phyloP scores from a whole-genome alignment of 805 yeast genomes.

The Groenewaldozyma tartarivorans region DNA sequence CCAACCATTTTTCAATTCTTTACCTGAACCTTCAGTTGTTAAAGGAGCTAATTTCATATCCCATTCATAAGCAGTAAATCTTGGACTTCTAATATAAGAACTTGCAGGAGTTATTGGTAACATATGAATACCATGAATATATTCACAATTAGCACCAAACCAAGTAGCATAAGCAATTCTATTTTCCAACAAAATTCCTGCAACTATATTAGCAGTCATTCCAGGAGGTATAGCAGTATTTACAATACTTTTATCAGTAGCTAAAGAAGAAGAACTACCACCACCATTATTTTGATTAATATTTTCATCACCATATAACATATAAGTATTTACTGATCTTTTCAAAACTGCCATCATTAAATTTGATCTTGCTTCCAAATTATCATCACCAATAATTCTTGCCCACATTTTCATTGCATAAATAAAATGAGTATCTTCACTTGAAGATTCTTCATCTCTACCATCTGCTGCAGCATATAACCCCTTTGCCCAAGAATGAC shows the following conservation, averaged over 20 bases:
- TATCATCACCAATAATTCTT: conserved; percentile 39
- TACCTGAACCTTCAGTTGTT: conserved; percentile 19
- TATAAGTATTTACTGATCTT: conserved; percentile 47
- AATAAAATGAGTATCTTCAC: conserved; percentile 63
- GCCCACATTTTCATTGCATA: conserved; percentile 70
- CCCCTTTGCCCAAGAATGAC: conserved; percentile 73
- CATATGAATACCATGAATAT: conserved; percentile 75
- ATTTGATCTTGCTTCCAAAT: conserved; percentile 46
- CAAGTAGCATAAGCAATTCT: conserved; percentile 65
- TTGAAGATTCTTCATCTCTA: conserved; percentile 59
- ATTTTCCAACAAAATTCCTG: conserved; percentile 65
- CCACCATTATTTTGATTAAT: neutral
- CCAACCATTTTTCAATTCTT: conserved; percentile 49
- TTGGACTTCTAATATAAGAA: conserved; percentile 42
- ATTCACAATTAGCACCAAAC: conserved; percentile 52
- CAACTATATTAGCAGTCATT: conserved; percentile 47
- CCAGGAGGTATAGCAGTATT: conserved; percentile 38
- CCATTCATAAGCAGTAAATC: conserved; percentile 53
- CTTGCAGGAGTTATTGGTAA: conserved; percentile 59
- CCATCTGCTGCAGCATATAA: conserved; percentile 55
- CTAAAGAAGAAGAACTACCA: conserved; percentile 28
- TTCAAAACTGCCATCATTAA: conserved; percentile 49
- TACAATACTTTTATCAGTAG: neutral
- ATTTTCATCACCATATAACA: conserved; percentile 33
- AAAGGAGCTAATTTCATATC: conserved; percentile 34